A percentile compares a stretch with the other conserved stretches of the same genome.
phyloP scores from a whole-genome alignment of 495 filamentous ascomycete genomes.

The Evernia prunastri region DNA sequence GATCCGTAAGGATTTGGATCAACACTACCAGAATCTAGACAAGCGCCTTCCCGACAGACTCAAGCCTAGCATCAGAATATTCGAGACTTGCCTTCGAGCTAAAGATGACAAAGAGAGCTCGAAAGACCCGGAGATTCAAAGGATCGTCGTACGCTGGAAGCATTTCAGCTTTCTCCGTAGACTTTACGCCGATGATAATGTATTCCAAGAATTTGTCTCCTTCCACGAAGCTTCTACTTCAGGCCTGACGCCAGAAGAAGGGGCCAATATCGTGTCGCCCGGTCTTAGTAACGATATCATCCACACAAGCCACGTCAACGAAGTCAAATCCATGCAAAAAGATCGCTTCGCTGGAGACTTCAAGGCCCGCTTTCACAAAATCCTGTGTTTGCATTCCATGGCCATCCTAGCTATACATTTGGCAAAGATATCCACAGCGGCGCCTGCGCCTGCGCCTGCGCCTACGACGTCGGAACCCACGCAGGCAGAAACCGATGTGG shows the following conservation, averaged over 20 bases:
- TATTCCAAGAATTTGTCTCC: not conserved
- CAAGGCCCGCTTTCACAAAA: slow-evolving; percentile 2
- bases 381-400: slow-evolving; percentile 1
- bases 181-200: not conserved
- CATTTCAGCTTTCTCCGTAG: not conserved
- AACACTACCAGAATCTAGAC: not conserved
- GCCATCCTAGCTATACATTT: not conserved
- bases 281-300: not conserved
- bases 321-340: no score
- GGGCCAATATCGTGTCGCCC: not conserved
- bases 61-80: no score
- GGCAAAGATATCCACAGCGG: no score
- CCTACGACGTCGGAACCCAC: not conserved
- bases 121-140: not conserved
- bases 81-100: not conserved
- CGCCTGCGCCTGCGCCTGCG: no score
- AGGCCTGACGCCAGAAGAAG: not conserved
- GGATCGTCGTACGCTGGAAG: not conserved
- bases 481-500: no score
- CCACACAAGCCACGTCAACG: not conserved
- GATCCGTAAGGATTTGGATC: not conserved
- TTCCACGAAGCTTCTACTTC: not conserved
- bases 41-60: not conserved
- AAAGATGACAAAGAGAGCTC: not conserved
- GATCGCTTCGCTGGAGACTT: not conserved